Conservation (phyloP, 176 grass and related monocot genomes). For the Cenchrus purpureus region DNA sequence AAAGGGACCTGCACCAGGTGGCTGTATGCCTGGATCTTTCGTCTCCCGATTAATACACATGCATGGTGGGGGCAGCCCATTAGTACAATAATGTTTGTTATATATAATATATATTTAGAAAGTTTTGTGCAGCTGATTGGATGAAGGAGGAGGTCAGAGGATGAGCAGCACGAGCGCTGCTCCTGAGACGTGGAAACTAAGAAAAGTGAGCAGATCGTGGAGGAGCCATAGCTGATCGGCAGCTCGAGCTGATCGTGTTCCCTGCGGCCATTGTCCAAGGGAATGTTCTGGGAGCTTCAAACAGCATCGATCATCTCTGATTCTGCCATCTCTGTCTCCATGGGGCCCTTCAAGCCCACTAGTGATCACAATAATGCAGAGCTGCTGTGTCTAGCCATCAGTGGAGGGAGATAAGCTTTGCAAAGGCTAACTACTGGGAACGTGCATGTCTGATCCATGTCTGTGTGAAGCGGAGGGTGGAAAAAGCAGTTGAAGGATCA, state of each 20-base stretch:
- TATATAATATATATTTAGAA: neutral
- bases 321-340: neutral
- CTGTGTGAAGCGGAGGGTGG: neutral
- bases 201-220: constrained; percentile 36
- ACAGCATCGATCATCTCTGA: neutral
- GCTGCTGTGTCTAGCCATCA: neutral
- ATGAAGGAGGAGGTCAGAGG: constrained; percentile 15
- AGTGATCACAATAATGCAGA: constrained; percentile 47
- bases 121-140: neutral
- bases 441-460: neutral
- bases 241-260: neutral
- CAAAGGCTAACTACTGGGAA: neutral
- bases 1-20: constrained; percentile 41
- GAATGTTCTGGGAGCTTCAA: constrained; percentile 57
- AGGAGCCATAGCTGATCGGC: too few species aligned
- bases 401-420: constrained; percentile 22
- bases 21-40: constrained; percentile 25
- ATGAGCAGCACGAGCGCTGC: constrained; percentile 14
- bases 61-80: constrained; percentile 2
- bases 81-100: constrained; percentile 36
- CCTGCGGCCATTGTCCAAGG: neutral
- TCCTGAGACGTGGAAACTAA: constrained; percentile 53
- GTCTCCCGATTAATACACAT: neutral
- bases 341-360: constrained; percentile 35
- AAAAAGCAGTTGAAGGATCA: constrained; percentile 3